Evolutionary conservation across 208 protist genomes (phyloP).

Genomic region (Crithidia thermophila): DNA sequence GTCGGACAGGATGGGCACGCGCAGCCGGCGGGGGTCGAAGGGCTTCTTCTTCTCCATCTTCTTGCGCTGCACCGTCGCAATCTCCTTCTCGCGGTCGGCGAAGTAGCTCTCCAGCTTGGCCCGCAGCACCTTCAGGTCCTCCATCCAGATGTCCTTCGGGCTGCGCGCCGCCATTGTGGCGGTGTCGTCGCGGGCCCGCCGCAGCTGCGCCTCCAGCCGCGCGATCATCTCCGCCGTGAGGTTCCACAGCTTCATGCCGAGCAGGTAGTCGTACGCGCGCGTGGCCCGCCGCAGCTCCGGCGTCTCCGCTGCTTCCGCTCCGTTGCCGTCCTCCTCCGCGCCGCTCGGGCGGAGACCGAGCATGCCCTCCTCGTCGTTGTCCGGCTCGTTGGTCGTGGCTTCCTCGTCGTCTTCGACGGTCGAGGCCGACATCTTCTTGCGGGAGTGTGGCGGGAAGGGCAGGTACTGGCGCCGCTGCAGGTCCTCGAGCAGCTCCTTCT

Average conservation of each 20-base stretch:
- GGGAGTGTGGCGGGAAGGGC: conserved; percentile 82
- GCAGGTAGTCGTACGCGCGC: conserved; percentile 98
- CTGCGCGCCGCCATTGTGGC: conserved; percentile 72
- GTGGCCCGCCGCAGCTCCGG: conserved; percentile 67
- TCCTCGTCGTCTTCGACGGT: conserved; percentile 75
- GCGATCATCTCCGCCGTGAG: conserved; percentile 97
- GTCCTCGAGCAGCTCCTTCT: conserved; percentile 94
- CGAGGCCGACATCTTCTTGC: conserved; percentile 82
- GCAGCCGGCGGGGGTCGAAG: conserved; percentile 74
- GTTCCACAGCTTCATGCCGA: conserved; percentile 98
- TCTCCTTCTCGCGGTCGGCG: conserved; percentile 65
- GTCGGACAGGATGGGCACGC: conserved; percentile 86
- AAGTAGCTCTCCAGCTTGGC: conserved; percentile 63
- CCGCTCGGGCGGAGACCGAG: conserved; percentile 24
- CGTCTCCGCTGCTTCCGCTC: conserved; percentile 30
- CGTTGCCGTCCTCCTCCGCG: conserved; percentile 31
- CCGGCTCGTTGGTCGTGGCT: conserved; percentile 4
- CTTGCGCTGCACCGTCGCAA: conserved; percentile 72
- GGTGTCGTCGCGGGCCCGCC: conserved; percentile 79
- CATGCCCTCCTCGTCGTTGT: conserved; percentile 32
- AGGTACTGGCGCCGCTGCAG: conserved; percentile 90
- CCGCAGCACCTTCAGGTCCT: conserved; percentile 87
- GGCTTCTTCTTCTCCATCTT: conserved; percentile 87
- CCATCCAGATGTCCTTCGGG: conserved; percentile 86
- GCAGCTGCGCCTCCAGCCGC: conserved; percentile 88